These are phyloP conservation scores for Daldinia vernicosa DNA, from an alignment of 495 filamentous ascomycete genomes.

Conservation along the genomic window DNA sequence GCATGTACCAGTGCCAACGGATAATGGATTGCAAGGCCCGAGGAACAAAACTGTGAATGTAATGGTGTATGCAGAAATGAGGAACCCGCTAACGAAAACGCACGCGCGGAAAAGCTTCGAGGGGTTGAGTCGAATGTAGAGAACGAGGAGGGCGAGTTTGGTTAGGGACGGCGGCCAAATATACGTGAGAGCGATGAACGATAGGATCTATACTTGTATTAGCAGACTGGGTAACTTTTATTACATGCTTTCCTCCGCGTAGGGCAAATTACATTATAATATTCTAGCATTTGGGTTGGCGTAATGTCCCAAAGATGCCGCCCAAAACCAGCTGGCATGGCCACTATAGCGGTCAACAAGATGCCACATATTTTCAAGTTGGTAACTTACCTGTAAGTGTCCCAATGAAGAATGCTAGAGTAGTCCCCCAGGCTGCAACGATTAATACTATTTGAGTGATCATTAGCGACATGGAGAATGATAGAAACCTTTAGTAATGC, in stretches of 20 bases:
- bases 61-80: neutral
- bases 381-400: neutral
- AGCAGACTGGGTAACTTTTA: neutral
- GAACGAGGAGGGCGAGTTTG: constrained; percentile 17
- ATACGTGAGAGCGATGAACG: constrained; percentile 11
- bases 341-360: neutral
- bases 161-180: constrained; percentile 17
- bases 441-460: neutral
- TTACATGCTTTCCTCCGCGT: neutral
- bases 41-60: constrained; percentile 4
- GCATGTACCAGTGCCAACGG: constrained; percentile 7
- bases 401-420: constrained; percentile 3
- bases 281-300: neutral
- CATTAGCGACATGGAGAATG: neutral
- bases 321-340: constrained; percentile 11
- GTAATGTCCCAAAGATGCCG: constrained; percentile 22
- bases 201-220: neutral
- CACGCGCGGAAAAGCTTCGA: neutral
- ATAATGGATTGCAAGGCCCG: constrained; percentile 16
- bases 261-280: constrained; percentile 1
- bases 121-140: constrained; percentile 18
- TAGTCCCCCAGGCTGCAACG: constrained; percentile 6
- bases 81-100: constrained; percentile 3
- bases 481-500: neutral
- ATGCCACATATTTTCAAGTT: neutral